Base-by-base conservation (phyloP, 1,284 basidiomycete species). In the Ustilago tritici region DNA sequence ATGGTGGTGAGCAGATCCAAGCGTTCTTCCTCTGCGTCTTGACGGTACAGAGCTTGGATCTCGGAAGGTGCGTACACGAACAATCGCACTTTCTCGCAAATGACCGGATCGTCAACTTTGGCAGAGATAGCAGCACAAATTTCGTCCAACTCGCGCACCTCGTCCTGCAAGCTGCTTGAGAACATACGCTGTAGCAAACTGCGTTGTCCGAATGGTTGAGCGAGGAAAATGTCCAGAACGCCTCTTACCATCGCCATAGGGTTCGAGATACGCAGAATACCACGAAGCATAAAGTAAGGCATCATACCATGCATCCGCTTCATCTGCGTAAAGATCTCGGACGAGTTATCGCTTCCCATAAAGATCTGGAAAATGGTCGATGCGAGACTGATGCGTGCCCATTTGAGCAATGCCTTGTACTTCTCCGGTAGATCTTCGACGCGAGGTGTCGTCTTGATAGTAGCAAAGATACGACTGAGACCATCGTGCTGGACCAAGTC, bases 281-380 rank as follows among this genome's bases (percentile, higher is more conserved):
- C 90, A 86, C 95, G 96, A 70, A 99, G 90, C 88, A 98, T 91
- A 84, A 98, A 95, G 87, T 99, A 99, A 3, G 96, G 96, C 94
- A 99, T 98, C 67, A 98, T 88, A 1, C 94, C 94, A 85, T 99
- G 97, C 62, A 98, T 91, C 49, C 95, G 91, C 88, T 98, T 99
- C 74, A 99, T 88, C 72, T 91, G 90, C 1, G 93, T 90, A 77
- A 98, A 92, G 12, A 91, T 92, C 79, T 97, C 93, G 4, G 95
- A 96, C 11, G 95, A 93, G 66, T 92, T 92, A 87, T 99, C 96
- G 15, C 94, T 91, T 0, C 96, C 96, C 40, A 98, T 91, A 81
- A 95, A 96, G 55, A 94, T 91, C 79, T 96, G 94, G 86, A 98
- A 99, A 57, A 98, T 92, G 3, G 96, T 97, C 5, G 95, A 96